Base-by-base conservation (phyloP, 306 rosid species). In the Abrus precatorius region DNA sequence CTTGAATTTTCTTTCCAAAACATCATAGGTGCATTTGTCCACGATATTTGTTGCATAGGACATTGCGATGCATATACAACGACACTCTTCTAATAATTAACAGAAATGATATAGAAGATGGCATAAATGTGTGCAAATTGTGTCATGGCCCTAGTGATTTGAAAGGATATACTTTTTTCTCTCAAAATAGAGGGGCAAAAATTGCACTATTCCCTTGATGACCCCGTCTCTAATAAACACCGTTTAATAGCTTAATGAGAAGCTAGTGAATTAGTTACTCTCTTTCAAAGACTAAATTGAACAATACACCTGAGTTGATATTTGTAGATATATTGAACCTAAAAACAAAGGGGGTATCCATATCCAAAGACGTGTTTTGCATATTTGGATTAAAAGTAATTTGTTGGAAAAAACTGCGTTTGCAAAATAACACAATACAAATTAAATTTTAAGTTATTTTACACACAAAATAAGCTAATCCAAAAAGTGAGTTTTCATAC, bases 401-500 rank as follows among this genome's bases (percentile, higher is more conserved):
- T 49, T 64, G 32, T 27, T 5, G 40, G n/a, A 32, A 63, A 64
- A 57, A 34, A 29, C 47, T 56, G 33, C 41, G 5, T 44, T 69
- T 79, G 1, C 3, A 49, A 11, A 69, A 27, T 7, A 28, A 3
- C 13, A 45, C 55, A 7, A 63, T 57, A 29, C 57, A 33, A 45
- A 33, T 57, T 45, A 41, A 52, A 53, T 28, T 20, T 34, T 29
- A 53, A 54, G 28, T 55, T 41, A 78, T 68, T 67, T 43, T 63
- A 43, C 63, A 62, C 61, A 41, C 8, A 52, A 60, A 70, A 60
- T 61, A 29, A 64, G 68, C 32, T 30, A 72, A 52, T 7, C 36
- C 41, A 57, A 29, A 28, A 11, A 38, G 36, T 7, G 44, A 77
- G 34, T 70, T 63, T 73, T 48, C 91, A 65, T 93, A 93, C 98